Percentiles rank a stretch among this genome's conserved stretches.
phyloP scores from a whole-genome alignment of 768 basidiomycete genomes.

The Strobilomyces echinocephalus region DNA sequence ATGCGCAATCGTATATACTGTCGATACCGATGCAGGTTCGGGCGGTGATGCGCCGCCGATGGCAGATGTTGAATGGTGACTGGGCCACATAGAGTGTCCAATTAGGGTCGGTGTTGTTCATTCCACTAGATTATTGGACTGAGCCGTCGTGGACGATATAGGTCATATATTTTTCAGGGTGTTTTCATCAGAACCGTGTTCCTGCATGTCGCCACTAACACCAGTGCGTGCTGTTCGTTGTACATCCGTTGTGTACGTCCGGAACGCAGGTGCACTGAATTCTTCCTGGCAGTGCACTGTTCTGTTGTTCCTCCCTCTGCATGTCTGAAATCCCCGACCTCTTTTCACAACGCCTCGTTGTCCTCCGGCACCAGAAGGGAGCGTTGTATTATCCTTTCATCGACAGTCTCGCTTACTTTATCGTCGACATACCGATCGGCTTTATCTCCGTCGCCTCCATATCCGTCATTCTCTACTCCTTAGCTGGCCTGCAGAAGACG shows the following conservation, averaged over 20 bases:
- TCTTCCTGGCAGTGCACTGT: slow-evolving; percentile 35
- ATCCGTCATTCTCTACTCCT: slow-evolving; percentile 14
- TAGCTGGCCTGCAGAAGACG: slow-evolving; percentile 18
- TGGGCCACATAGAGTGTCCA: slow-evolving; percentile 32
- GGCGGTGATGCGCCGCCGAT: slow-evolving; percentile 41
- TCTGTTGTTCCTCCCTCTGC: slow-evolving; percentile 49
- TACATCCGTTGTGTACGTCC: slow-evolving; percentile 28
- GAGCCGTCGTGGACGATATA: slow-evolving; percentile 18
- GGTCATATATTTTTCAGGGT: slow-evolving; percentile 30
- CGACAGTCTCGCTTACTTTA: slow-evolving; percentile 38
- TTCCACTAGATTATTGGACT: background rate
- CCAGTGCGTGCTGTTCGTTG: slow-evolving; percentile 45
- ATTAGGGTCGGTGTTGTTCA: slow-evolving; percentile 25
- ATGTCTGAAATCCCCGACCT: slow-evolving; percentile 51
- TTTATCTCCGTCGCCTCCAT: slow-evolving; percentile 15
- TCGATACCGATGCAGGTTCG: slow-evolving; percentile 42
- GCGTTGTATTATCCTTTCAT: slow-evolving; percentile 49
- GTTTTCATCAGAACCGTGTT: slow-evolving; percentile 36
- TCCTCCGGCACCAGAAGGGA: slow-evolving; percentile 38
- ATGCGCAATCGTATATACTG: slow-evolving; percentile 41
- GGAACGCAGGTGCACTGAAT: background rate
- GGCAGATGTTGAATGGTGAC: slow-evolving; percentile 43
- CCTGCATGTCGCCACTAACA: slow-evolving; percentile 34
- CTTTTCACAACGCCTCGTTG: slow-evolving; percentile 41
- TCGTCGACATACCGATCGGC: slow-evolving; percentile 44